Evolutionary conservation across 2,329 filamentous ascomycete genomes (phyloP).

Genomic region (Apiospora koreana): DNA sequence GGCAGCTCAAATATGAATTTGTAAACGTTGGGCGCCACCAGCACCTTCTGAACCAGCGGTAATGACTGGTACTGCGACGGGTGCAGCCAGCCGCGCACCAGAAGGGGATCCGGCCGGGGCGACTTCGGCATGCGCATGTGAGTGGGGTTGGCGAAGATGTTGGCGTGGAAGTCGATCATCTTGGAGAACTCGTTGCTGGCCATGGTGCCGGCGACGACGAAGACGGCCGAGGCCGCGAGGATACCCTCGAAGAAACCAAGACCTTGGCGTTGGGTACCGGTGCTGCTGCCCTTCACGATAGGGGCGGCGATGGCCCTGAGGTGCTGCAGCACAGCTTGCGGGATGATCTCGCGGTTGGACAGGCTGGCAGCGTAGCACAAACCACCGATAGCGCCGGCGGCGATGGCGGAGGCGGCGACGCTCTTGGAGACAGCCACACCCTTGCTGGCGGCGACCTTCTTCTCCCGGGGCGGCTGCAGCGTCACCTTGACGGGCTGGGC

Average conservation of each 20-base stretch:
- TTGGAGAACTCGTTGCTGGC: conserved; percentile 31
- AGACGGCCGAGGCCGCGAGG: conserved; percentile 35
- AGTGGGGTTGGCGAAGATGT: conserved; percentile 36
- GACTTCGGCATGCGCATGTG: conserved; percentile 41
- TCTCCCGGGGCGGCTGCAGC: conserved; percentile 14
- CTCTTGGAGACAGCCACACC: conserved; percentile 8
- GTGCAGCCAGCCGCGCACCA: conserved; percentile 49
- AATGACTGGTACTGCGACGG: conserved; percentile 48
- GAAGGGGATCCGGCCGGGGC: conserved; percentile 39
- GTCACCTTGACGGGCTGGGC: conserved; percentile 26
- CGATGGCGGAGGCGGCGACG: background rate
- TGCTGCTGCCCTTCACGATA: conserved; percentile 1
- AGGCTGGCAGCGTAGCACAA: conserved; percentile 21
- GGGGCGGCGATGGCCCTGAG: conserved; percentile 12
- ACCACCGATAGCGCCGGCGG: conserved; percentile 14
- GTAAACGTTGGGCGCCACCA: conserved; percentile 45
- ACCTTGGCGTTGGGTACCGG: conserved; percentile 17
- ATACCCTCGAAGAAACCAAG: conserved; percentile 40
- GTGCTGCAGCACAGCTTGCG: background rate
- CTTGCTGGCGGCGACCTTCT: conserved; percentile 14
- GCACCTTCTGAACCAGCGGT: conserved; percentile 41
- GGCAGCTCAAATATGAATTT: conserved; percentile 51
- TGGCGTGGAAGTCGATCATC: conserved; percentile 33
- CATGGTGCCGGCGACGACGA: conserved; percentile 34
- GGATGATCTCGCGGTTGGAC: background rate